Evolutionary conservation across 1,139 yeast genomes (phyloP).

Genomic region (Sugiyamaella pinicola): DNA sequence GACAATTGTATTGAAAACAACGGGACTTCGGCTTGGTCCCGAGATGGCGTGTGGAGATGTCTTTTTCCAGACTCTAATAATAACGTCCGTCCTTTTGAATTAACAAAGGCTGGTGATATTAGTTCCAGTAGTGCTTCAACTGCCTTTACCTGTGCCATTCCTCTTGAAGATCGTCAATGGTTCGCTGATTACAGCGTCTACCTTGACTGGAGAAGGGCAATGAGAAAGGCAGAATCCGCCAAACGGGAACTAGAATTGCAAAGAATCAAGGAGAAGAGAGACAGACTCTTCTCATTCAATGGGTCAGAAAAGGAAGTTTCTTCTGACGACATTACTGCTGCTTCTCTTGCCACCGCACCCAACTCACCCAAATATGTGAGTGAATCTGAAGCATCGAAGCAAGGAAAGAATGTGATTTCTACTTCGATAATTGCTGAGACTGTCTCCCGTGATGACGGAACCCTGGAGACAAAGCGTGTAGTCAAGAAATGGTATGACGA

Average conservation of each 20-base stretch:
- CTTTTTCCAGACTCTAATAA: constrained; percentile 56
- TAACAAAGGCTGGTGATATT: constrained; percentile 11
- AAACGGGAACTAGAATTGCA: constrained; percentile 36
- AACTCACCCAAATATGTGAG: constrained; percentile 24
- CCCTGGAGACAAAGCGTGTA: constrained; percentile 56
- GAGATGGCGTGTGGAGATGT: constrained; percentile 82
- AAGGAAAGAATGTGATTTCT: constrained; percentile 51
- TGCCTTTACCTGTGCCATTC: neutral
- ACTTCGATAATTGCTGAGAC: constrained; percentile 52
- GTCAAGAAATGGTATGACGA: constrained; percentile 61
- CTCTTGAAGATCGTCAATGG: constrained; percentile 37
- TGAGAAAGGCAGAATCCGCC: constrained; percentile 50
- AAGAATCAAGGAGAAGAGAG: constrained; percentile 26
- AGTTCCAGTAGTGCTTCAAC: constrained; percentile 1
- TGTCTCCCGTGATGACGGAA: constrained; percentile 52
- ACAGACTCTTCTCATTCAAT: neutral
- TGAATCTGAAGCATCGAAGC: constrained; percentile 35
- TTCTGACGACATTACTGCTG: neutral
- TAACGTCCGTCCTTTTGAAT: constrained; percentile 14
- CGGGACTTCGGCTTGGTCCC: constrained; percentile 80
- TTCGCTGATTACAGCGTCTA: constrained; percentile 67
- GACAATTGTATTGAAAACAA: constrained; percentile 61
- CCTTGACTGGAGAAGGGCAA: constrained; percentile 65
- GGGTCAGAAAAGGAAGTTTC: neutral
- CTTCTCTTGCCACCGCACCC: neutral